Evolutionary conservation across 1,284 basidiomycete species (phyloP), one percentile per base, ranked within the genome.

Genomic region (Microbotryum intermedium): DNA sequence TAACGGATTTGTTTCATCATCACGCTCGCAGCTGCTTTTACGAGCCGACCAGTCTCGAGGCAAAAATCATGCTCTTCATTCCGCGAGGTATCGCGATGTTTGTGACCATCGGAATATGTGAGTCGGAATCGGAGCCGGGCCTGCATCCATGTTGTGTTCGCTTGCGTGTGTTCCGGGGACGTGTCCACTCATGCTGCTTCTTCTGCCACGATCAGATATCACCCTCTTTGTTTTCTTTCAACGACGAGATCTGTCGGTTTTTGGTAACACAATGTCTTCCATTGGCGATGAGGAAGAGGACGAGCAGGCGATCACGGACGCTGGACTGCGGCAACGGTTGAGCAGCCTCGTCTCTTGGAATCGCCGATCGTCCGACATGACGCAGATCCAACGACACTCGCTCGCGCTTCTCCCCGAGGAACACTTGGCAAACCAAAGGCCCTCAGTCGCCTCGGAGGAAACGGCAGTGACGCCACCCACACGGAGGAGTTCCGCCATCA

Each of bases 141-240:
- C 1, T 6, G 6, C 9, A 11, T 16, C 18, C 11, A 3, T 39
- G 18, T 3, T 3, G 6, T 39, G 18, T n/a, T 4, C 26, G 11
- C 25, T 51, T n/a, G n/a, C 23, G 50, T 8, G 13, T 6, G 26
- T 20, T 29, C 11, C 11, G 25, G 50, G 50, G 28, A n/a, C 23
- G 4, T 9, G n/a, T 16, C 25, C 10, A 13, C 34, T 39, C 34
- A 39, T 39, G 26, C 21, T 51, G 25, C 5, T 6, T 25, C 29
- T 49, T 59, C 21, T 20, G 47, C 4, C 58, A 16, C 34, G 11
- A 6, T 39, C 50, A 51, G 50, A 51, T 51, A 30, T 25, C 50
- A 16, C 53, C 28, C 60, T 65, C 26, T 57, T 65, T 29, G 8
- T 59, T 43, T 65, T 59, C 53, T 59, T 65, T 42, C 58, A 58